A percentile compares a stretch with the other conserved stretches of the same genome.
These are phyloP conservation scores for Alternaria postmessia DNA, from an alignment of 2,329 filamentous ascomycete genomes.

Conservation along the genomic window DNA sequence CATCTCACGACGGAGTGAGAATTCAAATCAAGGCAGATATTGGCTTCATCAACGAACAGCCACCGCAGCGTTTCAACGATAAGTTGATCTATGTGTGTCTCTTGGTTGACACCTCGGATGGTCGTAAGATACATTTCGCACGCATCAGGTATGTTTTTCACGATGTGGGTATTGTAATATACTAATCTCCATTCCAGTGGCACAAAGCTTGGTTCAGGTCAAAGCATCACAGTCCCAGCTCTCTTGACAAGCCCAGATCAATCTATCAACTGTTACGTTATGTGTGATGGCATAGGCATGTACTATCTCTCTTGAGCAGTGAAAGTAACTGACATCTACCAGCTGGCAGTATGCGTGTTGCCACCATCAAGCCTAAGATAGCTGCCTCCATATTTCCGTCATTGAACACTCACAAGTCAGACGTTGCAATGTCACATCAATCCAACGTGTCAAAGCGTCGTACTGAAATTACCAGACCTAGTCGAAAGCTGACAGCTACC, in stretches of 20 bases:
- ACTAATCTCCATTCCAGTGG: conserved; percentile 62
- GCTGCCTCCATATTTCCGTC: conserved; percentile 55
- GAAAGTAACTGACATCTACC: conserved; percentile 16
- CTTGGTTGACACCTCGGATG: conserved; percentile 74
- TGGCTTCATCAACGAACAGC: conserved; percentile 73
- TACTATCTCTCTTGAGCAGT: accelerated
- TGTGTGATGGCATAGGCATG: conserved; percentile 83
- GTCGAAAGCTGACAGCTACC: conserved; percentile 16
- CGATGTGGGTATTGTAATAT: not conserved
- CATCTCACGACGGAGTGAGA: conserved; percentile 55
- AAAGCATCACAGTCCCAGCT: conserved; percentile 68
- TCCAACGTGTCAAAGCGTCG: conserved; percentile 45
- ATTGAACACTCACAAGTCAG: conserved; percentile 25
- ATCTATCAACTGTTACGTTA: conserved; percentile 72
- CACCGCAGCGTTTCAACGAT: conserved; percentile 68
- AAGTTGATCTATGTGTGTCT: conserved; percentile 75
- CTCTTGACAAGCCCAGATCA: conserved; percentile 64
- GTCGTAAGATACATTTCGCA: conserved; percentile 72
- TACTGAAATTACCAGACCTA: conserved; percentile 20
- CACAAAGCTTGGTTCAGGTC: conserved; percentile 68
- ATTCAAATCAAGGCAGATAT: conserved; percentile 72
- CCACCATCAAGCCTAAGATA: conserved; percentile 61
- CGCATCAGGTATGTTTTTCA: conserved; percentile 59
- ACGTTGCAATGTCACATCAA: conserved; percentile 23
- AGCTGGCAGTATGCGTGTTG: conserved; percentile 66